phyloP scores from a whole-genome alignment of 2,329 filamentous ascomycete species.

The Aaosphaeria pasadenensis region DNA sequence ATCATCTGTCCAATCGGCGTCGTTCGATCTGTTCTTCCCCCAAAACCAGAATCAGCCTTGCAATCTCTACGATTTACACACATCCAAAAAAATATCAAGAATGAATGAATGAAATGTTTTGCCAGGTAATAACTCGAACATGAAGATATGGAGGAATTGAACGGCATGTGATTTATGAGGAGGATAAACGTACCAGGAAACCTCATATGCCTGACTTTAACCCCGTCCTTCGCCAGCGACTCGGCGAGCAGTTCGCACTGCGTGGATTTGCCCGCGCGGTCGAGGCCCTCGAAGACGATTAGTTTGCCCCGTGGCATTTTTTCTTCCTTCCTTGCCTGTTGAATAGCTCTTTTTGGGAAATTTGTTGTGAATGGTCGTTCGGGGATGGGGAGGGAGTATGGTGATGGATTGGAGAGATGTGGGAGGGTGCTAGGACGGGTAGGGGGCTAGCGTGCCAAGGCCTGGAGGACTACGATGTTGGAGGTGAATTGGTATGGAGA shows the following conservation, averaged over 20 bases:
- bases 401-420: too few species aligned
- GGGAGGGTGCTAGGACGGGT: too few species aligned
- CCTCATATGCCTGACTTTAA: slow-evolving; percentile 56
- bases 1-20: slow-evolving; percentile 88
- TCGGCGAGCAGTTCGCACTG: slow-evolving; percentile 70
- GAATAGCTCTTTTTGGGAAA: too few species aligned
- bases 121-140: not conserved
- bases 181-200: slow-evolving; percentile 58
- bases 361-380: too few species aligned
- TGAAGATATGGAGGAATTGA: not conserved
- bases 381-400: too few species aligned
- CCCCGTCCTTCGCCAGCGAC: slow-evolving; percentile 50
- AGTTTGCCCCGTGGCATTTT: slow-evolving; percentile 63
- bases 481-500: too few species aligned
- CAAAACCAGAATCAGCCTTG: too few species aligned
- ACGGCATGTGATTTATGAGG: not conserved
- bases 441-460: too few species aligned
- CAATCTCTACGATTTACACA: not conserved
- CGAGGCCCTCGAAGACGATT: slow-evolving; percentile 83
- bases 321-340: too few species aligned
- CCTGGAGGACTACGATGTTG: too few species aligned
- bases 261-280: slow-evolving; percentile 88
- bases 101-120: not conserved
- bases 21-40: slow-evolving; percentile 60
- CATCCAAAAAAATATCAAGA: not conserved